Evolutionary conservation across 2,329 filamentous ascomycete species (phyloP).

Genomic region (Diplodia intermedia): DNA sequence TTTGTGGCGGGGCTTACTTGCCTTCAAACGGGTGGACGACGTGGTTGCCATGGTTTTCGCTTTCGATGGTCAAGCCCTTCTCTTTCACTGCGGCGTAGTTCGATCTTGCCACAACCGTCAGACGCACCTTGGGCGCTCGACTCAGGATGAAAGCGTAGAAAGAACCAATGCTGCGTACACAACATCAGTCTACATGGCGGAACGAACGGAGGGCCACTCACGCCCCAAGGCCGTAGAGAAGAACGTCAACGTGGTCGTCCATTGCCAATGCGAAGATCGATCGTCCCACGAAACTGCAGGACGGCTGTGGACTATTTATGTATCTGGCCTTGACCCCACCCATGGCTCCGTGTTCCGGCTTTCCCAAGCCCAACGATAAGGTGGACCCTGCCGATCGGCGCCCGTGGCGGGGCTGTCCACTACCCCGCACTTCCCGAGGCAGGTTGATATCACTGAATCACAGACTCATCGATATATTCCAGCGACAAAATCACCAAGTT

Average conservation of each 20-base stretch:
- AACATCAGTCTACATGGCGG: background rate
- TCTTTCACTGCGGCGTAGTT: background rate
- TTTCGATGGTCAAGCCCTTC: background rate
- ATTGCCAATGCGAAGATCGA: background rate
- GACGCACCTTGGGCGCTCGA: background rate
- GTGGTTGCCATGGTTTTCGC: background rate
- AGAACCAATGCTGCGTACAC: background rate
- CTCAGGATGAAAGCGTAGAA: background rate
- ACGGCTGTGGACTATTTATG: background rate
- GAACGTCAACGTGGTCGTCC: slow-evolving; percentile 3
- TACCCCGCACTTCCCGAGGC: too few species aligned
- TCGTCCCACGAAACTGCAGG: background rate
- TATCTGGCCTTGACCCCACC: background rate
- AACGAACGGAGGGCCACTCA: background rate
- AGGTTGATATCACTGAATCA: too few species aligned
- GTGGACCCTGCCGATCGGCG: too few species aligned
- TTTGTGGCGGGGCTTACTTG: background rate
- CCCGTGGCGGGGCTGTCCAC: too few species aligned
- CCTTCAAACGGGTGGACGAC: background rate
- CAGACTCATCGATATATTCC: too few species aligned
- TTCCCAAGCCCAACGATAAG: too few species aligned
- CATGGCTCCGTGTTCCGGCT: background rate
- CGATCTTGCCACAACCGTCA: background rate
- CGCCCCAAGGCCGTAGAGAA: background rate
- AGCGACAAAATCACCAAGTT: too few species aligned